Conservation (phyloP, 1,139 yeast species). For the Starmera stellimalicola region DNA sequence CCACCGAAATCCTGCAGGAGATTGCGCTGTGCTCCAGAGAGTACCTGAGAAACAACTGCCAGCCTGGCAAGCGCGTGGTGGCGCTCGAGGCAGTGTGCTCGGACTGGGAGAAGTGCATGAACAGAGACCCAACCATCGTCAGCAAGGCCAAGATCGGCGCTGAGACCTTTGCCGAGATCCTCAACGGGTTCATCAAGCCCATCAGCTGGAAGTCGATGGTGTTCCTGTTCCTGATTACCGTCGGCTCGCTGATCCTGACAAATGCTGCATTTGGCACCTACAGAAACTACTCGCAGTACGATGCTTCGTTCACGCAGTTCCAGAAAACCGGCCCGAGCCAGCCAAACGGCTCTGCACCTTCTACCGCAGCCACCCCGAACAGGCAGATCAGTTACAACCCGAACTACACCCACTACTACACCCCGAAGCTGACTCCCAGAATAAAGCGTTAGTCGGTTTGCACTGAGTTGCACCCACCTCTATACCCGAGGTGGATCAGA, state of each 20-base stretch:
- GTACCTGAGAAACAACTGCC: slow-evolving; percentile 65
- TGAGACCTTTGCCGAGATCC: slow-evolving; percentile 71
- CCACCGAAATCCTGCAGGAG: slow-evolving; percentile 52
- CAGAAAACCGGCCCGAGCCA: slow-evolving; percentile 2
- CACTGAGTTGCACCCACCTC: too few species aligned
- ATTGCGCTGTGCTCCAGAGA: slow-evolving; percentile 64
- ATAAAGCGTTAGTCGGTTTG: too few species aligned
- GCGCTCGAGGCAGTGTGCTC: slow-evolving; percentile 67
- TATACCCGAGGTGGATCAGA: too few species aligned
- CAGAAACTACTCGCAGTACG: slow-evolving; percentile 16
- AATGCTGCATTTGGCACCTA: slow-evolving; percentile 35
- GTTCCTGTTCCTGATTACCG: slow-evolving; percentile 32
- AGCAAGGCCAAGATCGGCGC: slow-evolving; percentile 74
- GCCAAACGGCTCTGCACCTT: neutral
- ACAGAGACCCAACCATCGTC: slow-evolving; percentile 70
- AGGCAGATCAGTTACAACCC: slow-evolving; percentile 14
- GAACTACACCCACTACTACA: slow-evolving; percentile 15
- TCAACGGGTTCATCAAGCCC: slow-evolving; percentile 68
- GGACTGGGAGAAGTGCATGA: slow-evolving; percentile 79
- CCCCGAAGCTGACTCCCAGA: slow-evolving; percentile 13
- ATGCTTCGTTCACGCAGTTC: slow-evolving; percentile 2
- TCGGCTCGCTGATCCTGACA: slow-evolving; percentile 33
- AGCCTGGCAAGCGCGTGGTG: slow-evolving; percentile 49
- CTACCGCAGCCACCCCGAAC: slow-evolving; percentile 13
- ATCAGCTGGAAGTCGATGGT: slow-evolving; percentile 67